Conservation (phyloP, 352 stramenopile species). For the Globisporangium irregulare region DNA sequence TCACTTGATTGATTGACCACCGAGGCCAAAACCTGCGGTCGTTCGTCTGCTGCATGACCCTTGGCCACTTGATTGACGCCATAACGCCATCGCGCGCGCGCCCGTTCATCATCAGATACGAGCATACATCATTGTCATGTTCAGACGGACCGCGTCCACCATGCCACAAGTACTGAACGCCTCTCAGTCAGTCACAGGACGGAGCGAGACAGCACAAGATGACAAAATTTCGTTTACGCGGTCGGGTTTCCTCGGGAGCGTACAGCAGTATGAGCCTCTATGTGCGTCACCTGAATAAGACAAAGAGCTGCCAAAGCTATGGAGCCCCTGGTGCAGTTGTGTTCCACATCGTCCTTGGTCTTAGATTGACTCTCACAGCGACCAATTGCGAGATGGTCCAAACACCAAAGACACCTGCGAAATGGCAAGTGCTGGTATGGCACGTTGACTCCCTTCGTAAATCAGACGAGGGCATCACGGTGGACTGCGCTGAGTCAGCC, state of each 20-base stretch:
- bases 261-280: neutral
- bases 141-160: neutral
- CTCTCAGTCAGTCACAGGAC: no score
- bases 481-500: neutral
- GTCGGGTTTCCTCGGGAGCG: neutral
- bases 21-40: neutral
- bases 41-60: neutral
- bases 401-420: neutral
- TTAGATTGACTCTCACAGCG: no score
- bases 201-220: neutral
- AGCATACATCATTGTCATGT: neutral
- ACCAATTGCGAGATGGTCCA: no score
- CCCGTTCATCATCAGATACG: neutral
- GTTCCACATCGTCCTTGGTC: no score
- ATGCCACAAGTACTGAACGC: neutral
- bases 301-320: no score
- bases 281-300: neutral
- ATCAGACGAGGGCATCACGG: neutral
- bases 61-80: conserved; percentile 8
- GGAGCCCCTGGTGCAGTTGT: no score
- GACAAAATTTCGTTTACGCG: neutral
- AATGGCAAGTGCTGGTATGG: neutral
- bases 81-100: neutral
- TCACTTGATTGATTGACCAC: conserved; percentile 5
- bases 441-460: neutral